Conservation (phyloP, 768 basidiomycete species). For the Lactarius evosmus region DNA sequence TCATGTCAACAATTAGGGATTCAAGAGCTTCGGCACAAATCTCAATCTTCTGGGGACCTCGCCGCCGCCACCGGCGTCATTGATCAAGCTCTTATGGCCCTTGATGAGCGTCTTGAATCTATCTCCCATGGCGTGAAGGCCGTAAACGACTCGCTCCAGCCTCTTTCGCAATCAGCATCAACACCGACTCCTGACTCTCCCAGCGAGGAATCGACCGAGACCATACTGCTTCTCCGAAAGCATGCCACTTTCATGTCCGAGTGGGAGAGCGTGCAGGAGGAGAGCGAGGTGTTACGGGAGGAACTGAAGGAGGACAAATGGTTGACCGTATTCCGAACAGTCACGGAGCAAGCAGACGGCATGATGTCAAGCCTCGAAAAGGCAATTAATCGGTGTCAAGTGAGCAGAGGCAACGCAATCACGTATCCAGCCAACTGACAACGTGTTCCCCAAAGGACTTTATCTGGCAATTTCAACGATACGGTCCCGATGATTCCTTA, state of each 20-base stretch:
- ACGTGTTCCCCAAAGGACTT: constrained; percentile 56
- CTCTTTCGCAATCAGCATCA: constrained; percentile 48
- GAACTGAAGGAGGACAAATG: constrained; percentile 98
- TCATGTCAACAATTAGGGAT: constrained; percentile 55
- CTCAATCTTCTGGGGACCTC: constrained; percentile 58
- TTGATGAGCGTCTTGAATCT: constrained; percentile 75
- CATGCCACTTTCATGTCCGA: constrained; percentile 68
- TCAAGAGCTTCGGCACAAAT: constrained; percentile 88
- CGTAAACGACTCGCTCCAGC: constrained; percentile 62
- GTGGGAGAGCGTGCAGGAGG: constrained; percentile 78
- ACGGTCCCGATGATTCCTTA: constrained; percentile 45
- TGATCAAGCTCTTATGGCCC: constrained; percentile 73
- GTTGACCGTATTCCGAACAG: constrained; percentile 91
- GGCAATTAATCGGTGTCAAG: constrained; percentile 86
- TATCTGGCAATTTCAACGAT: constrained; percentile 75
- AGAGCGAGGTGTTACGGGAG: constrained; percentile 77
- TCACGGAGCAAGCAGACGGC: constrained; percentile 91
- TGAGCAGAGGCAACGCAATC: constrained; percentile 37
- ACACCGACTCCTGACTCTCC: constrained; percentile 45
- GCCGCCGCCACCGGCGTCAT: constrained; percentile 64
- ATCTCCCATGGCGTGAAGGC: constrained; percentile 70
- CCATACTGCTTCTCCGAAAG: constrained; percentile 61
- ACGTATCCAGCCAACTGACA: constrained; percentile 3
- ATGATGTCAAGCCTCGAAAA: constrained; percentile 98
- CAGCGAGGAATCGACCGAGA: constrained; percentile 40